Evolutionary conservation across 129 eudicot genomes (phyloP), one percentile per base, ranked within the genome.

Genomic region (Ambrosia artemisiifolia): DNA sequence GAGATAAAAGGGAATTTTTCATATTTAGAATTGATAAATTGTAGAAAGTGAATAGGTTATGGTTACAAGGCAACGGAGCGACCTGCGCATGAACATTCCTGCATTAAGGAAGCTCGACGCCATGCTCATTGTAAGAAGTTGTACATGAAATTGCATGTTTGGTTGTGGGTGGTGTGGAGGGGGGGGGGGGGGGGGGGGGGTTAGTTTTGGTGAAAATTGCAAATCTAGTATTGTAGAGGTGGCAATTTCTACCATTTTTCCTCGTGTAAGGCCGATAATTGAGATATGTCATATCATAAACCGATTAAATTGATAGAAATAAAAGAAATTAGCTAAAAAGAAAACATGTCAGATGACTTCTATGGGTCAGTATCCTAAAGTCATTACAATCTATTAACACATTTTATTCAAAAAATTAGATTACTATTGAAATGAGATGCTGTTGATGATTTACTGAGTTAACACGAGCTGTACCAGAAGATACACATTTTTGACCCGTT

Each of bases 121-220:
- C 1, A 88, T 91, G 99, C 99, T 95, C 74, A 73, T 95, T 70
- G 99, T 95, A 81, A 86, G 99, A 75, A 55, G 11, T 14, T 38
- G 12, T 13, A 11, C 32, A 55, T 19, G 62, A 53, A 7, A 53
- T 53, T 17, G 30, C 59, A 18, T 53, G 59, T 53, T 17, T 18
- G 30, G 59, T 53, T 35, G 1, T 35, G 28, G 28, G 28, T 0
- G 28, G 28, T 0, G 28, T 0, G 28, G 28, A 1, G 28, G 28
- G 28, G 28, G 28, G 28, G 28, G 28, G 28, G 28, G 28, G 28
- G 28, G 28, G 28, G 28, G 28, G 28, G 28, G 0, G 0, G 28
- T 24, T 24, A 24, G 28, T 0, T 24, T 24, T 24, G 28, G 28
- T 24, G 28, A 24, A 24, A 44, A 44, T n/a, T 7, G 2, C 4